Conservation (phyloP, 169 alveolate genomes). For the Eimeria acervulina region DNA sequence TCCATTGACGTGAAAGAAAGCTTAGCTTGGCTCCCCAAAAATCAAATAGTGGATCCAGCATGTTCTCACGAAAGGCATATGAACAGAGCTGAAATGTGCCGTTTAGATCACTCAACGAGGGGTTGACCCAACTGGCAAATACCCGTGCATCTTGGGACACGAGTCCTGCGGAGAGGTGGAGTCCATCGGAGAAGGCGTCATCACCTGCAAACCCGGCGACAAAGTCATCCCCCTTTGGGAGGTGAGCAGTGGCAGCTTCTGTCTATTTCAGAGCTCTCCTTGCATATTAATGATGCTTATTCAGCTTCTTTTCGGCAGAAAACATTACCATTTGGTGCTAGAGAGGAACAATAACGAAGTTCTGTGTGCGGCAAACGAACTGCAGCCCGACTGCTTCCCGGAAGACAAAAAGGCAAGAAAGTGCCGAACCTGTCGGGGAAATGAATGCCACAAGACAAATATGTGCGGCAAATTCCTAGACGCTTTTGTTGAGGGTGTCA, state of each 20-base stretch:
- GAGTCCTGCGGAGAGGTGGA: conserved; percentile 92
- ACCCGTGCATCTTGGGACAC: conserved; percentile 91
- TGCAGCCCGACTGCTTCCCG: conserved; percentile 80
- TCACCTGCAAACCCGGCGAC: conserved; percentile 91
- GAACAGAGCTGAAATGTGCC: neutral
- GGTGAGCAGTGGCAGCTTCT: neutral
- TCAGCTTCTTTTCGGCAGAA: neutral
- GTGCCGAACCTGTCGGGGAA: conserved; percentile 87
- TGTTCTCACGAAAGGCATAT: neutral
- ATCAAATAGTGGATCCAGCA: neutral
- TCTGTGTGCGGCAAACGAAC: neutral
- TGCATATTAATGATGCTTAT: neutral
- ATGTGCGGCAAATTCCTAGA: conserved; percentile 89
- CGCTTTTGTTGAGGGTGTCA: conserved; percentile 90
- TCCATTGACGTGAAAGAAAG: neutral
- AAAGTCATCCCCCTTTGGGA: conserved; percentile 89
- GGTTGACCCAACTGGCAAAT: conserved; percentile 90
- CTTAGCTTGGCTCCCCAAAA: neutral
- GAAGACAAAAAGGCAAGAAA: conserved; percentile 57
- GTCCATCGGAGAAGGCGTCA: conserved; percentile 92
- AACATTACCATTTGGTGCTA: neutral
- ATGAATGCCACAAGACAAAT: conserved; percentile 87
- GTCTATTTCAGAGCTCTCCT: neutral
- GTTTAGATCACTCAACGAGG: conserved; percentile 85
- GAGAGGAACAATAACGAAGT: neutral